Evolutionary conservation across 768 basidiomycete species (phyloP).

Genomic region (Leccinum pellstonianum): DNA sequence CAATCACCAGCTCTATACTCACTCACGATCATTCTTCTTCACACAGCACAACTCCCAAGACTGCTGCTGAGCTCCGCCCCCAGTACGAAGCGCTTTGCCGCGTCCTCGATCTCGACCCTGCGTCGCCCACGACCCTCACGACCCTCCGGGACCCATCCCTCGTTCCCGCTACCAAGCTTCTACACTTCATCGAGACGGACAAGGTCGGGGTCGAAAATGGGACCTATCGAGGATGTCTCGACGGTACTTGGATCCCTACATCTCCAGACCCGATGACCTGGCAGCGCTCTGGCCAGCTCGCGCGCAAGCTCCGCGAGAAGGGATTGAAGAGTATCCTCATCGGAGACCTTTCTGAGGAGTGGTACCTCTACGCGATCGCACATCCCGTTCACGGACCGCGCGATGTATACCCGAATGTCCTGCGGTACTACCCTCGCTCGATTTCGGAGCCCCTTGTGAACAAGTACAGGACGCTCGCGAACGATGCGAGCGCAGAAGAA

Average conservation of each 20-base stretch:
- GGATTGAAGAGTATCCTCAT: slow-evolving; percentile 61
- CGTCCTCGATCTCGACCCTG: slow-evolving; percentile 54
- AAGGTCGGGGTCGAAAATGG: slow-evolving; percentile 49
- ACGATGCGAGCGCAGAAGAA: slow-evolving; percentile 43
- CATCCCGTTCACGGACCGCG: slow-evolving; percentile 49
- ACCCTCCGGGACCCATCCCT: slow-evolving; percentile 49
- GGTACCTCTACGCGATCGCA: slow-evolving; percentile 75
- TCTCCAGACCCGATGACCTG: slow-evolving; percentile 62
- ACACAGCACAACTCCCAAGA: slow-evolving; percentile 54
- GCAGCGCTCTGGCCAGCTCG: slow-evolving; percentile 63
- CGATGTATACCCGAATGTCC: slow-evolving; percentile 58
- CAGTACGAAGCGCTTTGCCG: slow-evolving; percentile 66
- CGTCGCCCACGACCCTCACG: slow-evolving; percentile 46
- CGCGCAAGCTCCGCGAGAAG: slow-evolving; percentile 48
- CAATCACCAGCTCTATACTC: background rate
- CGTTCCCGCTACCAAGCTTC: slow-evolving; percentile 51
- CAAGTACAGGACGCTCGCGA: slow-evolving; percentile 42
- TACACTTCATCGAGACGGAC: slow-evolving; percentile 58
- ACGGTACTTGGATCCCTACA: slow-evolving; percentile 55
- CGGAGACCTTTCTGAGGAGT: slow-evolving; percentile 74
- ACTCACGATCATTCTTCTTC: background rate
- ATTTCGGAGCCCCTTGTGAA: slow-evolving; percentile 46
- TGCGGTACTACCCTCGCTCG: slow-evolving; percentile 56
- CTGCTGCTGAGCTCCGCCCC: slow-evolving; percentile 52
- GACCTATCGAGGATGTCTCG: slow-evolving; percentile 68